Base-by-base conservation (phyloP, 2,329 filamentous ascomycete species). In the Fusarium marasasianum region DNA sequence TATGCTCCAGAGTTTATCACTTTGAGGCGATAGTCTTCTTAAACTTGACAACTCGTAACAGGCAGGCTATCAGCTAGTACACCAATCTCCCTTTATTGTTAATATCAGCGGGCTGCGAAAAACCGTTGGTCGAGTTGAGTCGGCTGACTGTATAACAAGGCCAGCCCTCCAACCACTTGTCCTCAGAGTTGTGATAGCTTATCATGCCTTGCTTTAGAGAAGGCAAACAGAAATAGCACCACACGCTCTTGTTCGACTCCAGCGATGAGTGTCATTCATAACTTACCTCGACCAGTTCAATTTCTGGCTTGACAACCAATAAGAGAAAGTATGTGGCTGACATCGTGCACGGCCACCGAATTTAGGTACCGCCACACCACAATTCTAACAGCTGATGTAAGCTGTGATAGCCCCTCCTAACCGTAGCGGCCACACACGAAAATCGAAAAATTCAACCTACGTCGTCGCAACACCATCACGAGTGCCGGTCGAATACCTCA, bases 401-500 rank as follows among this genome's bases (percentile, higher is more conserved):
- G 24, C 66, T 56, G 57, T 69, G 66, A 69, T 68, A 84, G 81
- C 83, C 83, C 83, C 83, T 84, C 83, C 80, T 83, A 82, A 83
- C 41, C 44, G 56, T 67, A 68, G 81, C 80, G 83, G 81, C 82
- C 83, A 84, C 83, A 85, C 83, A 84, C 80, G 81, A 84, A 78
- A 84, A 82, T 82, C 83, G 79, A 82, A 85, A 85, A 84, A 84
- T 83, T 84, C 81, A 77, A 79, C 79, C 74, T 69, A 67, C 65
- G 77, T 76, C 79, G 76, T 79, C 73, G 79, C 81, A 80, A 82
- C 81, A 84, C 76, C 77, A 81, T 75, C 75, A 80, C 79, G 80
- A 84, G 82, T 79, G 80, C 79, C 81, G 81, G 80, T 80, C 81
- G 81, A 82, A 78, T 81, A 61, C 77, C 78, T 76, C 76, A 79